Evolutionary conservation across 2,329 filamentous ascomycete species (phyloP).

Genomic region (Alternaria burnsii): DNA sequence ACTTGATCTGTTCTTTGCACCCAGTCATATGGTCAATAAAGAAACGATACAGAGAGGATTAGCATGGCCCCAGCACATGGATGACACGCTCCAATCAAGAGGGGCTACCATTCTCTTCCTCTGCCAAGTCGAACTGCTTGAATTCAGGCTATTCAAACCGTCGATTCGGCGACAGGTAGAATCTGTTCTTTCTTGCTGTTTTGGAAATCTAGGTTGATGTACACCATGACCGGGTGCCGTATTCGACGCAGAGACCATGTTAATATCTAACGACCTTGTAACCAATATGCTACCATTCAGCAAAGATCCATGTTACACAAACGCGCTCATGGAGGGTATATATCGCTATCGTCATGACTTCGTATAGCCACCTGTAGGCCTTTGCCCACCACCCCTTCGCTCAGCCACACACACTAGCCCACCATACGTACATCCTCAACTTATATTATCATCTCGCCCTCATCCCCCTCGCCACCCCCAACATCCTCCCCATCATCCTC

Average conservation of each 20-base stretch:
- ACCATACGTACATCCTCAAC: neutral
- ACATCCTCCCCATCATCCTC: slow-evolving; percentile 59
- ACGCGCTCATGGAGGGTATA: neutral
- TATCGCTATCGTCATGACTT: neutral
- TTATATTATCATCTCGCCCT: slow-evolving; percentile 42
- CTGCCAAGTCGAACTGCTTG: too few relatives aligned
- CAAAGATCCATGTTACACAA: accelerated
- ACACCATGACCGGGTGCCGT: accelerated
- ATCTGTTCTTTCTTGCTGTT: too few relatives aligned
- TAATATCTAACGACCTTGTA: too few relatives aligned
- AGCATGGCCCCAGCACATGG: slow-evolving; percentile 67
- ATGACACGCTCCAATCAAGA: too few relatives aligned
- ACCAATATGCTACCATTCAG: too few relatives aligned
- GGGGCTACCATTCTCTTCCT: too few relatives aligned
- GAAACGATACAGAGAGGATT: slow-evolving; percentile 51
- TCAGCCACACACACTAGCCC: neutral
- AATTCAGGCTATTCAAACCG: too few relatives aligned
- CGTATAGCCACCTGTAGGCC: neutral
- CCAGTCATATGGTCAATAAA: too few relatives aligned
- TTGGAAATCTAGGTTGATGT: accelerated
- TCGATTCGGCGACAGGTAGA: too few relatives aligned
- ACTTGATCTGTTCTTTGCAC: too few relatives aligned
- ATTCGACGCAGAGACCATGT: too few relatives aligned
- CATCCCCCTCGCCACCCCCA: slow-evolving; percentile 22
- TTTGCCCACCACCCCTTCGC: accelerated